These are phyloP conservation scores for Musa troglodytarum DNA, from an alignment of 176 grass and related monocot species.

Conservation along the genomic window DNA sequence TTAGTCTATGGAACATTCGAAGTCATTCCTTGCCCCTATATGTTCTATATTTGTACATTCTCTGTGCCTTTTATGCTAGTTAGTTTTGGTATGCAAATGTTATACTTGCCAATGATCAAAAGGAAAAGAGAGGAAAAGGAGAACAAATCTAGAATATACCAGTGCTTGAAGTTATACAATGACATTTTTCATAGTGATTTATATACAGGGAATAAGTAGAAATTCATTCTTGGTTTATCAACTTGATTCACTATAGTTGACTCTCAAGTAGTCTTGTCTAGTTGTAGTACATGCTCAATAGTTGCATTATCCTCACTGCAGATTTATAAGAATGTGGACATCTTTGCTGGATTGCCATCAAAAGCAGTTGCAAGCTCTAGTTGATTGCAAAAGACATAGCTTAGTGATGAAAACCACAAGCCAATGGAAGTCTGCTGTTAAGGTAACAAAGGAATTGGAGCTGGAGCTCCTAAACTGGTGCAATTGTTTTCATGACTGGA, in stretches of 20 bases:
- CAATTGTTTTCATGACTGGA: conserved; percentile 59
- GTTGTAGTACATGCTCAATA: not conserved
- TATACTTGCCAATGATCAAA: too few species aligned
- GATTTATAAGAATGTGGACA: conserved; percentile 69
- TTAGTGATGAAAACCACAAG: conserved; percentile 43
- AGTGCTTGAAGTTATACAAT: too few species aligned
- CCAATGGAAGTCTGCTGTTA: conserved; percentile 23
- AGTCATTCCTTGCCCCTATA: too few species aligned
- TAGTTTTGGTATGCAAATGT: too few species aligned
- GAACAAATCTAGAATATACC: too few species aligned
- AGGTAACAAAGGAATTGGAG: conserved; percentile 58
- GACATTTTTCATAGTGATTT: too few species aligned
- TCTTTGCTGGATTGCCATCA: conserved; percentile 54
- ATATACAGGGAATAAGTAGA: too few species aligned
- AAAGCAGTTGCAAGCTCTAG: conserved; percentile 53
- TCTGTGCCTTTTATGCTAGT: too few species aligned
- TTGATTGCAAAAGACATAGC: conserved; percentile 32
- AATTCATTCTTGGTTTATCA: too few species aligned
- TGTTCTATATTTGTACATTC: too few species aligned
- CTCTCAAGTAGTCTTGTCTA: not conserved
- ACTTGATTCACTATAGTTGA: not conserved
- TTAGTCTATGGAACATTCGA: too few species aligned
- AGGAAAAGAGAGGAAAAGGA: too few species aligned
- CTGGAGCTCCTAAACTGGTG: conserved; percentile 64
- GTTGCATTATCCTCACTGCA: conserved; percentile 20